Percentiles rank a stretch among this genome's conserved stretches.
These are phyloP conservation scores for Castanospermum australe DNA, from an alignment of 306 rosid species.

Conservation along the genomic window DNA sequence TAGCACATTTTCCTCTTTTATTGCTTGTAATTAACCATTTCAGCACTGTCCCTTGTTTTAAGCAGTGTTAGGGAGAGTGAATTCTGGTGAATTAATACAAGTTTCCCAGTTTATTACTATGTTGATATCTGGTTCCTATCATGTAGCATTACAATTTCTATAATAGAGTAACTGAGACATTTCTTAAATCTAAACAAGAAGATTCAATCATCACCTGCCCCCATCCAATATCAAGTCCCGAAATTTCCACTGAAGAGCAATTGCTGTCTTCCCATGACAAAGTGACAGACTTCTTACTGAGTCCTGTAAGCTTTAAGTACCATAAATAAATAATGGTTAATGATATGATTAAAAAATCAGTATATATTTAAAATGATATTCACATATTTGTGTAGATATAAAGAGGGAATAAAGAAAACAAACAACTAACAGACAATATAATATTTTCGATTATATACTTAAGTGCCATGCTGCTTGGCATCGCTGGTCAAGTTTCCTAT, in stretches of 20 bases:
- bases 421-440: background rate
- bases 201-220: conserved; percentile 71
- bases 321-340: conserved; percentile 38
- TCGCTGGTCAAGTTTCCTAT: background rate
- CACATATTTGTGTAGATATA: background rate
- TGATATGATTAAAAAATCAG: background rate
- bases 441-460: background rate
- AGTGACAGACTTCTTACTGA: conserved; percentile 54
- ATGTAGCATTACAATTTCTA: background rate
- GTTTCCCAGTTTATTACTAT: too few species aligned
- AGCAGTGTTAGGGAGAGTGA: too few species aligned
- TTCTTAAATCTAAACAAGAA: conserved; percentile 17
- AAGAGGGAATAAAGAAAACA: background rate
- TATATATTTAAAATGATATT: background rate
- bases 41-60: too few species aligned
- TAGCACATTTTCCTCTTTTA: too few species aligned
- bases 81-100: too few species aligned
- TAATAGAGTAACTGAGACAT: conserved; percentile 22
- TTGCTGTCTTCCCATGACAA: conserved; percentile 60
- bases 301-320: conserved; percentile 70
- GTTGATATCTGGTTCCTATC: too few species aligned
- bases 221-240: conserved; percentile 99
- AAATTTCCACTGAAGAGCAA: conserved; percentile 78
- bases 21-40: too few species aligned
- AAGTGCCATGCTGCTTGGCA: background rate